A percentile compares a stretch with the other conserved stretches of the same genome.
These are phyloP conservation scores for Ophiosphaerella narmari DNA, from an alignment of 2,329 filamentous ascomycete genomes.

Conservation along the genomic window DNA sequence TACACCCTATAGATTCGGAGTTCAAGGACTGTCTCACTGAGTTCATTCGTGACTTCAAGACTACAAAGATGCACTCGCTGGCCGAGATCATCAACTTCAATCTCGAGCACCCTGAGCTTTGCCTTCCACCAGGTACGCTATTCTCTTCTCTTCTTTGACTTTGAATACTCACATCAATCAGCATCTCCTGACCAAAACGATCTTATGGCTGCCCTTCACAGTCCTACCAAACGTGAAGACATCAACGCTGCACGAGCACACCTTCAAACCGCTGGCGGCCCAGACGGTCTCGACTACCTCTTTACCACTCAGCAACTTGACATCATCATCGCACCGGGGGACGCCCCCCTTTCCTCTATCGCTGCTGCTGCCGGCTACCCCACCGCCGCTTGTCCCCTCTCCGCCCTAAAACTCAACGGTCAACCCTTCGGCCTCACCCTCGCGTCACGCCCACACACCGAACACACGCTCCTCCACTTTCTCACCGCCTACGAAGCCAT, in stretches of 20 bases:
- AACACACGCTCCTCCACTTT: slow-evolving; percentile 42
- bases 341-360: slow-evolving; percentile 41
- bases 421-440: slow-evolving; percentile 44
- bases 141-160: neutral
- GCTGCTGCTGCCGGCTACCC: slow-evolving; percentile 44
- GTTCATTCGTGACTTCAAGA: slow-evolving; percentile 42
- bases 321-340: slow-evolving; percentile 41
- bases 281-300: slow-evolving; percentile 39
- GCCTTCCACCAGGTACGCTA: slow-evolving; percentile 35
- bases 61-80: slow-evolving; percentile 43
- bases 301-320: slow-evolving; percentile 37
- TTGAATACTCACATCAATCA: slow-evolving; percentile 8
- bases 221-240: slow-evolving; percentile 26
- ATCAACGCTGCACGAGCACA: slow-evolving; percentile 32
- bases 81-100: slow-evolving; percentile 47
- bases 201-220: slow-evolving; percentile 39
- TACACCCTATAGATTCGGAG: slow-evolving; percentile 32
- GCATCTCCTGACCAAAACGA: slow-evolving; percentile 43
- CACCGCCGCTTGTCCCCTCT: slow-evolving; percentile 40
- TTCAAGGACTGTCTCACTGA: slow-evolving; percentile 41
- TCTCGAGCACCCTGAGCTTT: slow-evolving; percentile 42
- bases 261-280: slow-evolving; percentile 35
- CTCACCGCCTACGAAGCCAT: slow-evolving; percentile 43
- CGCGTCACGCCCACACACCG: slow-evolving; percentile 37
- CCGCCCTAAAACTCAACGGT: slow-evolving; percentile 41